phyloP scores from a whole-genome alignment of 805 yeast species.

The Yamadazyma endophytica region DNA sequence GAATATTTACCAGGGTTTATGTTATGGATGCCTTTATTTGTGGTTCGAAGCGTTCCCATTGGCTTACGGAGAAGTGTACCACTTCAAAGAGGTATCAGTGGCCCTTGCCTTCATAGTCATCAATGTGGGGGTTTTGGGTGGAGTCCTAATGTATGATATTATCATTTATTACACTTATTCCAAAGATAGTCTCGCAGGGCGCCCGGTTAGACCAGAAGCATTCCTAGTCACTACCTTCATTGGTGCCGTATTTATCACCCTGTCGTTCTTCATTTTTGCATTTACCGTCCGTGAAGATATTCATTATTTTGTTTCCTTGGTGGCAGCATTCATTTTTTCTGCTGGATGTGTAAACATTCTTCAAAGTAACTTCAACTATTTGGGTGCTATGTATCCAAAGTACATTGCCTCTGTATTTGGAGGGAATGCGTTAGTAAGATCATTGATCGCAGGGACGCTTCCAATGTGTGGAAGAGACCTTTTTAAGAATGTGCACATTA shows the following conservation, averaged over 20 bases:
- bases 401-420: slow-evolving; percentile 56
- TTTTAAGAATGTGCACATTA: slow-evolving; percentile 46
- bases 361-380: slow-evolving; percentile 47
- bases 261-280: slow-evolving; percentile 42
- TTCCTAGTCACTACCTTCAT: slow-evolving; percentile 35
- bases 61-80: slow-evolving; percentile 40
- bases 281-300: slow-evolving; percentile 39
- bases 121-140: slow-evolving; percentile 5
- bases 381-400: slow-evolving; percentile 45
- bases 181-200: slow-evolving; percentile 7
- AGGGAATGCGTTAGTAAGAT: slow-evolving; percentile 46
- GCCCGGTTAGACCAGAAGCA: slow-evolving; percentile 33
- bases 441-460: slow-evolving; percentile 51
- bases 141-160: slow-evolving; percentile 2
- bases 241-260: slow-evolving; percentile 40
- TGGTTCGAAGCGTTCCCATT: slow-evolving; percentile 64
- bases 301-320: slow-evolving; percentile 47
- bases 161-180: slow-evolving; percentile 2
- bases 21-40: slow-evolving; percentile 50
- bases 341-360: slow-evolving; percentile 39
- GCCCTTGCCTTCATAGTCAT: slow-evolving; percentile 25
- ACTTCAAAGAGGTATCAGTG: slow-evolving; percentile 44
- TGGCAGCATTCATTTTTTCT: slow-evolving; percentile 39
- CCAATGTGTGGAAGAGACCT: slow-evolving; percentile 60
- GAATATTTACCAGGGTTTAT: slow-evolving; percentile 47